A percentile compares a stretch with the other conserved stretches of the same genome.
phyloP scores from a whole-genome alignment of 805 yeast genomes.

The Wilhelminamyces savonicus region DNA sequence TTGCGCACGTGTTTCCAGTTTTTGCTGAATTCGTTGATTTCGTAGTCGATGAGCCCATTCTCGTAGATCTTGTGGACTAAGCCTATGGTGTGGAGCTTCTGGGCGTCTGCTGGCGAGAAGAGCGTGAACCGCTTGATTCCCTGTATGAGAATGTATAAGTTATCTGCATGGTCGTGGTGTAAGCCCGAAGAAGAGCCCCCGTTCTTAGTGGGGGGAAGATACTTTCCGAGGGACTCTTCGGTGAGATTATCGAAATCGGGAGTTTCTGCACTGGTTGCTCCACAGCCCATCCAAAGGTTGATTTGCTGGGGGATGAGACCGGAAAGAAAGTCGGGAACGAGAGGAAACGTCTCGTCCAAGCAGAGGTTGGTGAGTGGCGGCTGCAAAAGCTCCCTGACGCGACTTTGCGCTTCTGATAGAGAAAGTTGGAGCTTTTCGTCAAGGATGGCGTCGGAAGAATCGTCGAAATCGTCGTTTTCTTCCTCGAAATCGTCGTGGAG shows the following conservation, averaged over 20 bases:
- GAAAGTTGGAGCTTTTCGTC: conserved; percentile 16
- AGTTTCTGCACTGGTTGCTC: conserved; percentile 4
- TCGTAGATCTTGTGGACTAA: conserved; percentile 42
- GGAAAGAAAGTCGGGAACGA: conserved; percentile 36
- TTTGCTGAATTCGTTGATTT: conserved; percentile 47
- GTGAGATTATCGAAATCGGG: conserved; percentile 9
- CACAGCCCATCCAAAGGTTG: conserved; percentile 65
- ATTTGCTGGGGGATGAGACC: conserved; percentile 60
- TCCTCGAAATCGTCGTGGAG: conserved; percentile 48
- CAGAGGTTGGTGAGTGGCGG: conserved; percentile 50
- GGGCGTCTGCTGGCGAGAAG: conserved; percentile 58
- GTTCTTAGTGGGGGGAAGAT: conserved; percentile 42
- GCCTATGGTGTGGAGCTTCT: conserved; percentile 59
- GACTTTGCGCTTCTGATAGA: conserved; percentile 26
- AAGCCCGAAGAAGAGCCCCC: conserved; percentile 69
- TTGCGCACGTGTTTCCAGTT: conserved; percentile 56
- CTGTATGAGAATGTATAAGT: conserved; percentile 53
- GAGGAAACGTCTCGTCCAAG: conserved; percentile 24
- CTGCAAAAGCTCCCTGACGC: conserved; percentile 49
- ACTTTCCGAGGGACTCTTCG: conserved; percentile 42
- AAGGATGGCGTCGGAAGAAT: conserved; percentile 3
- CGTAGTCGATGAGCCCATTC: conserved; percentile 67
- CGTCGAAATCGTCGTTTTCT: conserved; percentile 14
- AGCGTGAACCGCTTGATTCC: conserved; percentile 66
- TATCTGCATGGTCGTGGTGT: conserved; percentile 80